phyloP scores from a whole-genome alignment of 2,329 filamentous ascomycete species.

The Lasiodiplodia sp. region DNA sequence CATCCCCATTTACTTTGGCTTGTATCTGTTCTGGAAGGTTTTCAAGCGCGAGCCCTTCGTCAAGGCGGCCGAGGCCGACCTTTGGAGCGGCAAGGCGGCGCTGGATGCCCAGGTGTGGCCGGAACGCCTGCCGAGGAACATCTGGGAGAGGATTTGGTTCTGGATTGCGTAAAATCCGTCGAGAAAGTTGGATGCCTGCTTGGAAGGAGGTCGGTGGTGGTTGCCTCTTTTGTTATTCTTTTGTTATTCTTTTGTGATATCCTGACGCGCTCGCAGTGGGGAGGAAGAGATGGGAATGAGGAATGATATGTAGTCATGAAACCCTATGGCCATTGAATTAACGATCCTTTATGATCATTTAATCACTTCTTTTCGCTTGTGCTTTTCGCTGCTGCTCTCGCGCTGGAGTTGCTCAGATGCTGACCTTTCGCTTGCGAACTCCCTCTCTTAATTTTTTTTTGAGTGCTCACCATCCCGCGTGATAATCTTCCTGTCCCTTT shows the following conservation, averaged over 20 bases:
- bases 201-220: not conserved
- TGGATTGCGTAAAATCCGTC: constrained; percentile 50
- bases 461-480: too few species aligned
- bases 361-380: not conserved
- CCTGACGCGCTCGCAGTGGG: not conserved
- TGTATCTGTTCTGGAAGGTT: constrained; percentile 67
- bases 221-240: not conserved
- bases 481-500: not conserved
- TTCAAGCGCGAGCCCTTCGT: constrained; percentile 66
- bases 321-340: not conserved
- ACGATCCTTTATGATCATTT: not conserved
- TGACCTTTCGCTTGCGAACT: too few species aligned
- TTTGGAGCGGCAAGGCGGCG: constrained; percentile 56
- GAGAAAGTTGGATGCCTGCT: too few species aligned
- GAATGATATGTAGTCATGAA: not conserved
- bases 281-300: not conserved
- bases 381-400: not conserved
- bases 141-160: constrained; percentile 57
- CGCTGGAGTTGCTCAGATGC: not conserved
- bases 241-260: constrained; percentile 3
- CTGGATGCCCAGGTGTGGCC: constrained; percentile 56
- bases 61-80: constrained; percentile 51
- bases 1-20: constrained; percentile 42
- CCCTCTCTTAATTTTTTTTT: too few species aligned
- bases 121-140: constrained; percentile 52